Conservation (phyloP, 179 eudicot species). For the Dionaea muscipula region DNA sequence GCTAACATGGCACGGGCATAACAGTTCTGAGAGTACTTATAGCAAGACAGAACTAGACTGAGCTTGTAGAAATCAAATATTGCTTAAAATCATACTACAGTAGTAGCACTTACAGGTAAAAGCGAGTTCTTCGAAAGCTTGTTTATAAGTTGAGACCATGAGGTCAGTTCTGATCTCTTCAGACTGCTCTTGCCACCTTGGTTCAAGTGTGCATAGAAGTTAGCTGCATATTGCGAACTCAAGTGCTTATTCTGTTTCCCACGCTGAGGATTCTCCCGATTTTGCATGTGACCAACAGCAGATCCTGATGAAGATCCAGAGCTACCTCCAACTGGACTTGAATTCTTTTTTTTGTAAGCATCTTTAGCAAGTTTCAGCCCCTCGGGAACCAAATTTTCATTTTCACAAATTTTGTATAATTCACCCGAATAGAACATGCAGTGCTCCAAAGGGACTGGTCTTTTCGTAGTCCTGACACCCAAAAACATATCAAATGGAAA, state of each 20-base stretch:
- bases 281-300: conserved; percentile 40
- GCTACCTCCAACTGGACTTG: conserved; percentile 30
- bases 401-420: conserved; percentile 73
- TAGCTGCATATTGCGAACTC: conserved; percentile 39
- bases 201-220: conserved; percentile 29
- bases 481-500: conserved; percentile 4
- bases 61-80: background rate
- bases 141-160: conserved; percentile 68
- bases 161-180: conserved; percentile 66
- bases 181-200: conserved; percentile 41
- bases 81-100: background rate
- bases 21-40: too few relatives aligned
- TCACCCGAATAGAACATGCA: conserved; percentile 87
- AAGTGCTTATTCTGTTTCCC: conserved; percentile 67
- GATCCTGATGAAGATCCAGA: conserved; percentile 42
- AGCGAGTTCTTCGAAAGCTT: conserved; percentile 71
- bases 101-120: conserved; percentile 56
- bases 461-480: conserved; percentile 68
- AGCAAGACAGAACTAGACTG: too few relatives aligned
- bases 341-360: conserved; percentile 52
- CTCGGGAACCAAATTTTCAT: conserved; percentile 55
- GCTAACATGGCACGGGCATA: too few relatives aligned
- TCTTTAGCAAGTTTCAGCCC: conserved; percentile 82
- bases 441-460: conserved; percentile 98
- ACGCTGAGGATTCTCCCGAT: conserved; percentile 37